phyloP scores from a whole-genome alignment of 208 protist genomes.

The Tritrichomonas foetus region DNA sequence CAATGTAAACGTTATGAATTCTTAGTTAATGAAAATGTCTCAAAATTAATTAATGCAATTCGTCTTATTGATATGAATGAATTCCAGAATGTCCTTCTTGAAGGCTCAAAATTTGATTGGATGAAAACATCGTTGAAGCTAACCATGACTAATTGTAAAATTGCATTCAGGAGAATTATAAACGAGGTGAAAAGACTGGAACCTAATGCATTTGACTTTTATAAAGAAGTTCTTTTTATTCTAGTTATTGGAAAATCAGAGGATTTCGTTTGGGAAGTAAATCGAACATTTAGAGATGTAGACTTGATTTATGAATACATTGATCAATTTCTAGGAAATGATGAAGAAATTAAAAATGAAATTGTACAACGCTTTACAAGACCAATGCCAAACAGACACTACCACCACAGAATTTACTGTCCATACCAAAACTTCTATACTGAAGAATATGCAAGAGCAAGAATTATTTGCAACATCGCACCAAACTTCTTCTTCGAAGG shows the following conservation, averaged over 20 bases:
- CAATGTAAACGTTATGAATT: neutral
- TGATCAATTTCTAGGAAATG: neutral
- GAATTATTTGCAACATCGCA: neutral
- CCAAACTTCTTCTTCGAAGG: neutral
- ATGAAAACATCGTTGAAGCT: neutral
- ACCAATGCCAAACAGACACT: neutral
- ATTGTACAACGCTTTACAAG: neutral
- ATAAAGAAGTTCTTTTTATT: neutral
- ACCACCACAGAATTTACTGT: neutral
- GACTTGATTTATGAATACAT: neutral
- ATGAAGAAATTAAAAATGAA: neutral
- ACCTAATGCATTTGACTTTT: neutral
- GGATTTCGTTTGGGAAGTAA: neutral
- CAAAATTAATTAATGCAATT: neutral
- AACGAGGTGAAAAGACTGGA: neutral
- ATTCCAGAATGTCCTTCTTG: neutral
- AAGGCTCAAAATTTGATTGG: neutral
- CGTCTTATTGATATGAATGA: neutral
- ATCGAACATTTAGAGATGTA: neutral
- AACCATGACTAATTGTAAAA: neutral
- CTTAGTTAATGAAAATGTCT: neutral
- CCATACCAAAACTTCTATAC: neutral
- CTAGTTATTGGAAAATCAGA: neutral
- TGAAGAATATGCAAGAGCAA: neutral
- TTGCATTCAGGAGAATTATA: neutral